A percentile compares a stretch with the other conserved stretches of the same genome.
Evolutionary conservation across 78 protist species (phyloP).

Genomic region (Dictyostelium intermedium): DNA sequence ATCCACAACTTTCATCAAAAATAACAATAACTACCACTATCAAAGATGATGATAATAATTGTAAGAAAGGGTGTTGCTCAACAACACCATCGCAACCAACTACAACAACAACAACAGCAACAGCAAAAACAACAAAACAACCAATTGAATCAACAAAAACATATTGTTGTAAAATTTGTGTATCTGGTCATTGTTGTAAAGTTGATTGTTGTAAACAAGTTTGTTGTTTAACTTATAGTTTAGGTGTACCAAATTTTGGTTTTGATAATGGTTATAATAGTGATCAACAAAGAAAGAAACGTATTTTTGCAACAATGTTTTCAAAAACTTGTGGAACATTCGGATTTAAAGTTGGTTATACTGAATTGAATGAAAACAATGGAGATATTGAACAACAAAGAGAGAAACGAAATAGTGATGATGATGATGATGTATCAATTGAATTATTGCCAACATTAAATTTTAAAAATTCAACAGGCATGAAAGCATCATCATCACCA

Average conservation of each 20-base stretch:
- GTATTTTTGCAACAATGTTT: constrained; percentile 32
- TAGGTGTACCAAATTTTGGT: neutral
- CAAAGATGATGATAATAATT: neutral
- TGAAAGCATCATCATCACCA: neutral
- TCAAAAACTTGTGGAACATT: constrained; percentile 35
- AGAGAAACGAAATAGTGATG: neutral
- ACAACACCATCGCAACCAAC: neutral
- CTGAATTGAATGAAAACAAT: neutral
- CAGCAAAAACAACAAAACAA: neutral
- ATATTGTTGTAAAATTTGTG: constrained; percentile 51
- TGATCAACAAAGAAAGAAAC: neutral
- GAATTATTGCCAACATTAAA: neutral
- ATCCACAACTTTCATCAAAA: neutral
- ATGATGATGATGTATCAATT: neutral
- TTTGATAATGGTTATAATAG: neutral
- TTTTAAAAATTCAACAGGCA: neutral
- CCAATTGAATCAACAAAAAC: neutral
- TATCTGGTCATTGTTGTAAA: constrained; percentile 38
- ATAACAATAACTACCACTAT: neutral
- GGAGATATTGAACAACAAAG: constrained; percentile 8
- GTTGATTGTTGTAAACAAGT: constrained; percentile 18
- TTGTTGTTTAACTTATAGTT: constrained; percentile 20
- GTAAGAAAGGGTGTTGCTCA: constrained; percentile 21
- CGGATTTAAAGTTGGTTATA: constrained; percentile 39
- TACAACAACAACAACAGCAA: neutral